These are phyloP conservation scores for Citrus mangshanensis DNA, from an alignment of 345 rosid species.

Conservation along the genomic window DNA sequence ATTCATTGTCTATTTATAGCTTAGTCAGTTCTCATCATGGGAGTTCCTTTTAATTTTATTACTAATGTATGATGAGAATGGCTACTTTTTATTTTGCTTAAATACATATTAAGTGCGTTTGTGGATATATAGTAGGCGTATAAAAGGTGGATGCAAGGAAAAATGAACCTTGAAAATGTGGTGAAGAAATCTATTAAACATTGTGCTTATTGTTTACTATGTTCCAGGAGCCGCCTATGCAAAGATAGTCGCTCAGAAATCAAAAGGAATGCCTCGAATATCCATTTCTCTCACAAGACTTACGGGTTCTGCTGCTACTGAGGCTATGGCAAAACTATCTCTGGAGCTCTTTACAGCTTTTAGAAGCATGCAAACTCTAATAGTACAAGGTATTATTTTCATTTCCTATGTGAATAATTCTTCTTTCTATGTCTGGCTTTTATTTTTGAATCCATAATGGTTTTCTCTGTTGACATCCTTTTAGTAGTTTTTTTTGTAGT, in stretches of 20 bases:
- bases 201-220: constrained; percentile 3
- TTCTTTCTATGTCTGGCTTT: background rate
- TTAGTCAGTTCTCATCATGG: background rate
- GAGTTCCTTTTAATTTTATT: background rate
- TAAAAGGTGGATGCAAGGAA: background rate
- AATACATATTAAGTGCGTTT: background rate
- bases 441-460: background rate
- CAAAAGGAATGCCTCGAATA: constrained; percentile 88
- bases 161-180: background rate
- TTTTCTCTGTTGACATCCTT: background rate
- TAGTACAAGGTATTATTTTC: constrained; percentile 44
- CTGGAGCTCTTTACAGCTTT: constrained; percentile 56
- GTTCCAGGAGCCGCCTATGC: constrained; percentile 50
- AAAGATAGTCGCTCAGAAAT: constrained; percentile 73
- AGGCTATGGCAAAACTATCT: constrained; percentile 60
- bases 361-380: constrained; percentile 35
- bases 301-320: constrained; percentile 50
- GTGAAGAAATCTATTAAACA: background rate
- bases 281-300: constrained; percentile 52
- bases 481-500: background rate
- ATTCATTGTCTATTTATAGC: background rate
- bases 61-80: background rate
- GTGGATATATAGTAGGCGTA: background rate
- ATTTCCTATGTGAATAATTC: background rate
- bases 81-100: background rate